Evolutionary conservation across 495 filamentous ascomycete genomes (phyloP).

Genomic region (Aspergillus wentii): DNA sequence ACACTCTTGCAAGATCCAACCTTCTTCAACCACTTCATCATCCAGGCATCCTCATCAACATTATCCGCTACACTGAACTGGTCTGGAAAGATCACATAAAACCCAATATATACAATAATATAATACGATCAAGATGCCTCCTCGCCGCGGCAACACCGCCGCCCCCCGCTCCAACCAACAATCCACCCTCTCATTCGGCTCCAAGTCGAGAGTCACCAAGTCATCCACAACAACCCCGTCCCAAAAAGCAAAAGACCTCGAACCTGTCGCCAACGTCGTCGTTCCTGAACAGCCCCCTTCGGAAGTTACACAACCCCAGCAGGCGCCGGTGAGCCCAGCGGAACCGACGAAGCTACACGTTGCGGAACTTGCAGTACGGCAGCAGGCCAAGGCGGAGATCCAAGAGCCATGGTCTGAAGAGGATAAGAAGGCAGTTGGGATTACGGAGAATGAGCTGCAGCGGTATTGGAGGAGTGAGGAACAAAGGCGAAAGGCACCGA

Average conservation of each 20-base stretch:
- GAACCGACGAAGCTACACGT: slow-evolving; percentile 34
- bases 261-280: slow-evolving; percentile 20
- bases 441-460: slow-evolving; percentile 60
- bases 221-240: slow-evolving; percentile 40
- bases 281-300: slow-evolving; percentile 30
- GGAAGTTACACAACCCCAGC: slow-evolving; percentile 23
- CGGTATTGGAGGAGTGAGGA: slow-evolving; percentile 71
- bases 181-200: slow-evolving; percentile 70
- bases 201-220: slow-evolving; percentile 69
- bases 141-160: slow-evolving; percentile 42
- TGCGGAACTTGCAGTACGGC: slow-evolving; percentile 43
- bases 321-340: slow-evolving; percentile 11
- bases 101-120: too few relatives aligned
- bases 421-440: slow-evolving; percentile 50
- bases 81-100: too few relatives aligned
- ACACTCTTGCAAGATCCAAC: too few relatives aligned
- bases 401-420: slow-evolving; percentile 43
- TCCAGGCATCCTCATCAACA: too few relatives aligned
- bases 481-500: slow-evolving; percentile 47
- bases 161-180: slow-evolving; percentile 45
- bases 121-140: slow-evolving; percentile 65
- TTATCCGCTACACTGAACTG: too few relatives aligned
- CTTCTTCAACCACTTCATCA: too few relatives aligned
- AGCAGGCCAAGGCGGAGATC: slow-evolving; percentile 34
- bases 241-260: slow-evolving; percentile 46